These are phyloP conservation scores for Backusella tuberculispora DNA, from an alignment of 192 early-diverging fungal species.

Conservation along the genomic window DNA sequence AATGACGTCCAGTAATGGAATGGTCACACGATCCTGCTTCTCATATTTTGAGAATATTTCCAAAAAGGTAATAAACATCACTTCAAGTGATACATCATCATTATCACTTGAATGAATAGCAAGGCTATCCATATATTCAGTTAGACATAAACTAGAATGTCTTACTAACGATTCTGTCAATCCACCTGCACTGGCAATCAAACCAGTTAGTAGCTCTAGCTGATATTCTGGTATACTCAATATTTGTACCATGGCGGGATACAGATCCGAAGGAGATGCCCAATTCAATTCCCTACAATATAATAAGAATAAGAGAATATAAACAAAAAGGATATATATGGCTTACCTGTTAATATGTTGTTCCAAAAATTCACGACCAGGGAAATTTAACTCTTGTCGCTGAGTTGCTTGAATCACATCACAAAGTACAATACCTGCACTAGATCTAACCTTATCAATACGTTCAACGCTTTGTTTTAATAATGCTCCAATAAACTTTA, in stretches of 20 bases:
- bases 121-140: conserved; percentile 58
- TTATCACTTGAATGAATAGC: conserved; percentile 31
- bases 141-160: conserved; percentile 64
- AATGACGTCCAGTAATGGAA: conserved; percentile 69
- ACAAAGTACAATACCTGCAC: conserved; percentile 69
- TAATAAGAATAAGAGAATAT: neutral
- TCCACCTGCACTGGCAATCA: conserved; percentile 80
- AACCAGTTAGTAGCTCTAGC: conserved; percentile 61
- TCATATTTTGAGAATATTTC: conserved; percentile 47
- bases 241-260: conserved; percentile 60
- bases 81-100: conserved; percentile 39
- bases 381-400: neutral
- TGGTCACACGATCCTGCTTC: conserved; percentile 66
- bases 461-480: conserved; percentile 87
- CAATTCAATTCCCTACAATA: conserved; percentile 57
- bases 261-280: conserved; percentile 65
- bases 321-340: neutral
- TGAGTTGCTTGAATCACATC: conserved; percentile 45
- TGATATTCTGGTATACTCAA: conserved; percentile 61
- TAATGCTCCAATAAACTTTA: conserved; percentile 48
- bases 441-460: conserved; percentile 83
- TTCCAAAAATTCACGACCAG: conserved; percentile 31
- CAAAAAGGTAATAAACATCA: conserved; percentile 47
- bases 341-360: conserved; percentile 33
- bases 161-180: conserved; percentile 77